Percentiles rank a stretch among this genome's conserved stretches.
These are phyloP conservation scores for Anthracocystis panici-leucophaei DNA, from an alignment of 1,284 basidiomycete species.

Conservation along the genomic window DNA sequence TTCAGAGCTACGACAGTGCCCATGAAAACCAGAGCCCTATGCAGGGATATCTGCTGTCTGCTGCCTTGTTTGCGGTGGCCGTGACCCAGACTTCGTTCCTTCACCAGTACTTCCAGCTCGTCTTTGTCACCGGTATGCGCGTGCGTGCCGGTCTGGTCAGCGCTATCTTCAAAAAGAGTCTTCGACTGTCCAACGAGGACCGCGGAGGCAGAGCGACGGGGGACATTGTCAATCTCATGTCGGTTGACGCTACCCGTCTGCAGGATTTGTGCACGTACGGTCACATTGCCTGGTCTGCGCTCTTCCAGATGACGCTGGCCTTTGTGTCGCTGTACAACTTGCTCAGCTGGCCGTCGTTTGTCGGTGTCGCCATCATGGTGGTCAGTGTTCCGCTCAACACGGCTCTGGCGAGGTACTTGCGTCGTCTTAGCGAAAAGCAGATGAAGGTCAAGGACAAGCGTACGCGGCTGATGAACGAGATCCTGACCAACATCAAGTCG, in stretches of 20 bases:
- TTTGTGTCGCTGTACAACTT: slow-evolving; percentile 77
- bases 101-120: slow-evolving; percentile 82
- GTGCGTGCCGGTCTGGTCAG: slow-evolving; percentile 88
- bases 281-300: slow-evolving; percentile 80
- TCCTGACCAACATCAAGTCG: slow-evolving; percentile 66
- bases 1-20: slow-evolving; percentile 47
- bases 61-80: slow-evolving; percentile 77
- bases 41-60: slow-evolving; percentile 61
- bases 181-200: slow-evolving; percentile 80
- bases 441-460: slow-evolving; percentile 88
- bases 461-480: slow-evolving; percentile 66
- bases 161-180: slow-evolving; percentile 78
- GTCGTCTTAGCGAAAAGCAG: slow-evolving; percentile 79
- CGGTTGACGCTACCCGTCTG: slow-evolving; percentile 88
- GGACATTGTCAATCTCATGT: slow-evolving; percentile 90
- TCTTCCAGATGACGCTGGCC: slow-evolving; percentile 70
- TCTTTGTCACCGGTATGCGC: slow-evolving; percentile 74
- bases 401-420: slow-evolving; percentile 80
- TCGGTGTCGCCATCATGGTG: slow-evolving; percentile 86
- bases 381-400: slow-evolving; percentile 77
- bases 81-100: slow-evolving; percentile 78
- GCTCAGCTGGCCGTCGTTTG: slow-evolving; percentile 83
- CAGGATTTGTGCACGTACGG: slow-evolving; percentile 89
- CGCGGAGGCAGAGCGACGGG: slow-evolving; percentile 84
- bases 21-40: slow-evolving; percentile 43